These are phyloP conservation scores for Phytophthora syringae DNA, from an alignment of 352 stramenopile genomes.

Conservation along the genomic window DNA sequence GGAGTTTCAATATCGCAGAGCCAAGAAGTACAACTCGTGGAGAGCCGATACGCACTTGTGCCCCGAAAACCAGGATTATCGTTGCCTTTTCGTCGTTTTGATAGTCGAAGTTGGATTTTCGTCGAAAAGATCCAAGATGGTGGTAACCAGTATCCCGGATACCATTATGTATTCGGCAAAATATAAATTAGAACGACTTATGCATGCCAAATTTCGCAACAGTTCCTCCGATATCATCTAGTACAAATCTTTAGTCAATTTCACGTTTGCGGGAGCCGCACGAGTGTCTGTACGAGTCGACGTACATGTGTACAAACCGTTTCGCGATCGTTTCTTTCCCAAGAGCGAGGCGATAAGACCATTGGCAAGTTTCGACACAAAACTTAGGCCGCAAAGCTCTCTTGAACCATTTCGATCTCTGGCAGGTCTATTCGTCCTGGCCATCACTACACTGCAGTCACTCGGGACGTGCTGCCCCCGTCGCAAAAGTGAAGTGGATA, in stretches of 20 bases:
- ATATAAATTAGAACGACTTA: too few species aligned
- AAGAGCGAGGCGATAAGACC: too few species aligned
- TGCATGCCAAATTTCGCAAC: too few species aligned
- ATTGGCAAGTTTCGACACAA: not conserved
- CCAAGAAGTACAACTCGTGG: not conserved
- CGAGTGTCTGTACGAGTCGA: slow-evolving; percentile 12
- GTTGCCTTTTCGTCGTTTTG: slow-evolving; percentile 14
- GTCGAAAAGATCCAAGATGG: slow-evolving; percentile 22
- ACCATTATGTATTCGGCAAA: too few species aligned
- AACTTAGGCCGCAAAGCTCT: not conserved
- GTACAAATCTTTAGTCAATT: too few species aligned
- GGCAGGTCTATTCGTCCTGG: not conserved
- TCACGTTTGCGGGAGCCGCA: too few species aligned
- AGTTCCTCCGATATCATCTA: too few species aligned
- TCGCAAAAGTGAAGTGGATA: slow-evolving; percentile 5
- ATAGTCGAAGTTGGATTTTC: slow-evolving; percentile 34
- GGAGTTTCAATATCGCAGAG: not conserved
- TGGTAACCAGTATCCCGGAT: too few species aligned
- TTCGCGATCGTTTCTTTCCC: too few species aligned
- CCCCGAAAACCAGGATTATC: slow-evolving; percentile 15
- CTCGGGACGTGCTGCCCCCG: not conserved
- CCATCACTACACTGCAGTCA: not conserved
- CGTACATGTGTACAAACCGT: too few species aligned
- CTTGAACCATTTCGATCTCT: not conserved
- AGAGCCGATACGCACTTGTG: not conserved